Evolutionary conservation across 2,329 filamentous ascomycete species (phyloP).

Genomic region (Calonectria pseudoreteaudii): DNA sequence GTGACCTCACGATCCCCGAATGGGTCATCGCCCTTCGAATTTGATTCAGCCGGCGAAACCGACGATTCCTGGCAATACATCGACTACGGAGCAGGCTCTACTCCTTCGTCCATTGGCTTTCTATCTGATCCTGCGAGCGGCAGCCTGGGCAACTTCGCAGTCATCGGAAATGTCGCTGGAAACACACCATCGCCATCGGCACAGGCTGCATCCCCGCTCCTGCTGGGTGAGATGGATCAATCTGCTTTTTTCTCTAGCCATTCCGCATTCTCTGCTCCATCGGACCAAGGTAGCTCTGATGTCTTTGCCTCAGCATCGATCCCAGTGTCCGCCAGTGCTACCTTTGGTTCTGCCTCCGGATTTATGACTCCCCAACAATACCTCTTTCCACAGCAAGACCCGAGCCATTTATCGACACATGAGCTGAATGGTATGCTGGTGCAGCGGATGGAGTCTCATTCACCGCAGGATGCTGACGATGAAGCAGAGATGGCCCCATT

Average conservation of each 20-base stretch:
- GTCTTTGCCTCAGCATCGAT: slow-evolving; percentile 42
- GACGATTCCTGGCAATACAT: slow-evolving; percentile 61
- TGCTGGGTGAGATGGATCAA: slow-evolving; percentile 53
- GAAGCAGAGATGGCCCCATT: slow-evolving; percentile 45
- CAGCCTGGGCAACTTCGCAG: slow-evolving; percentile 63
- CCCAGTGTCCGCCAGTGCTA: slow-evolving; percentile 38
- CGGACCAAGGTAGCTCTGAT: slow-evolving; percentile 38
- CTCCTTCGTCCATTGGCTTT: slow-evolving; percentile 56
- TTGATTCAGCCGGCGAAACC: slow-evolving; percentile 52
- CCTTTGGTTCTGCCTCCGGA: slow-evolving; percentile 46
- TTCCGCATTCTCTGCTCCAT: slow-evolving; percentile 44
- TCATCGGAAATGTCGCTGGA: slow-evolving; percentile 53
- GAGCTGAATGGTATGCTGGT: slow-evolving; percentile 40
- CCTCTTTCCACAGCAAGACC: slow-evolving; percentile 50
- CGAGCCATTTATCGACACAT: slow-evolving; percentile 38
- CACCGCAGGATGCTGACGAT: slow-evolving; percentile 35
- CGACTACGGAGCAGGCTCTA: slow-evolving; percentile 51
- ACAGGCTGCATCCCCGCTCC: slow-evolving; percentile 55
- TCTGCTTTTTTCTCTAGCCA: slow-evolving; percentile 49
- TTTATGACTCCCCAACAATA: slow-evolving; percentile 55
- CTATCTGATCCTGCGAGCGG: slow-evolving; percentile 63
- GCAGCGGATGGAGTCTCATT: slow-evolving; percentile 18
- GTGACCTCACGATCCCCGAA: slow-evolving; percentile 55
- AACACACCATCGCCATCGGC: slow-evolving; percentile 45
- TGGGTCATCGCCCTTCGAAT: slow-evolving; percentile 52